Evolutionary conservation across 345 rosid genomes (phyloP).

Genomic region (Carallia pectinifolia): DNA sequence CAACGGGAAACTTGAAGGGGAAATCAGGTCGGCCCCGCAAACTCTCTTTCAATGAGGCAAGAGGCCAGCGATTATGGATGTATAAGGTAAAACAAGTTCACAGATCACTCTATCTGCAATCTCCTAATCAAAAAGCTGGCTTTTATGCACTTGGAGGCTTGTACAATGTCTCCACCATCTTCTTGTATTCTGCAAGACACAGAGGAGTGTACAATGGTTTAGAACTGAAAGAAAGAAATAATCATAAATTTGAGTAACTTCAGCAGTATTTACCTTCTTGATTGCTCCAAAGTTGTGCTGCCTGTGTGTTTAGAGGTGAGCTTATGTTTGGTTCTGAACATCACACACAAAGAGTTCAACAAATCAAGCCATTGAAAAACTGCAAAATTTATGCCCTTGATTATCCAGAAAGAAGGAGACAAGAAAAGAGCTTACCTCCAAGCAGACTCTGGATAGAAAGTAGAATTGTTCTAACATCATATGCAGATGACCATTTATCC

Average conservation of each 20-base stretch:
- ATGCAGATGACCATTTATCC: constrained; percentile 99
- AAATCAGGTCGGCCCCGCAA: no score
- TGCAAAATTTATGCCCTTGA: not conserved
- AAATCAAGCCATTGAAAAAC: not conserved
- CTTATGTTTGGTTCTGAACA: constrained; percentile 77
- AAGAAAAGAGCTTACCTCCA: constrained; percentile 52
- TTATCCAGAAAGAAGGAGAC: not conserved
- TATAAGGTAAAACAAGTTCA: no score
- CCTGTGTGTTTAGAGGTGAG: constrained; percentile 90
- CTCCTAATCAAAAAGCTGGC: not conserved
- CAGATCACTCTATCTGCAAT: no score
- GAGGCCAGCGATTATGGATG: no score
- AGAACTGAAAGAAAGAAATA: not conserved
- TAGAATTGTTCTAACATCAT: constrained; percentile 85
- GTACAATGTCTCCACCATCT: constrained; percentile 58
- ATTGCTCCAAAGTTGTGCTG: constrained; percentile 94
- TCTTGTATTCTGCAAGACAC: constrained; percentile 48
- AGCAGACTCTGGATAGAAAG: constrained; percentile 89
- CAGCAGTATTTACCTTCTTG: constrained; percentile 55
- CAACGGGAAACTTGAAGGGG: no score
- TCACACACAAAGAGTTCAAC: not conserved
- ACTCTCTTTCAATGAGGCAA: no score
- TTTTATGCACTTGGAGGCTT: constrained; percentile 42
- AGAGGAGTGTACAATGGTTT: not conserved
- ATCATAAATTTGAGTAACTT: no score